Evolutionary conservation across 495 filamentous ascomycete genomes (phyloP).

Genomic region (Penicillium pulvis): DNA sequence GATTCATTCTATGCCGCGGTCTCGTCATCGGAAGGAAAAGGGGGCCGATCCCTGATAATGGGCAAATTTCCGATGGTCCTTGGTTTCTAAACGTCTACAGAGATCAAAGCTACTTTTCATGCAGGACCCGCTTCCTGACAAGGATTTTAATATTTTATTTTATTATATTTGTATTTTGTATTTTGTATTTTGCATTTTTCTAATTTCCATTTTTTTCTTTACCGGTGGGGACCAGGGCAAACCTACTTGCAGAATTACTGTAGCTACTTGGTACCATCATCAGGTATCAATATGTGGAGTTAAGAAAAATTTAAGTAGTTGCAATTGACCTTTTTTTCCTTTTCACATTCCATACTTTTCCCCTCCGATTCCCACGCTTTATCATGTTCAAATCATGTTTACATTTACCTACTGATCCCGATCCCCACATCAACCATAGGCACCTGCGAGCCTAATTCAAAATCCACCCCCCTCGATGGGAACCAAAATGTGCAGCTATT

Average conservation of each 20-base stretch:
- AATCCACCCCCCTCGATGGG: background rate
- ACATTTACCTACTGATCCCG: background rate
- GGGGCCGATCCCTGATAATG: constrained; percentile 21
- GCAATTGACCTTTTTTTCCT: constrained; percentile 10
- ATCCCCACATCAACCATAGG: background rate
- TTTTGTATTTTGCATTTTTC: constrained; percentile 4
- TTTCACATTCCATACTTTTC: constrained; percentile 9
- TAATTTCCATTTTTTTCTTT: background rate
- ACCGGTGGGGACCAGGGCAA: background rate
- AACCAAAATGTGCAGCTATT: constrained; percentile 72
- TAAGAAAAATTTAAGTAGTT: constrained; percentile 14
- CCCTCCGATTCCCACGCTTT: background rate
- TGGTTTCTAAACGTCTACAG: constrained; percentile 21
- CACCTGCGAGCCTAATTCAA: background rate
- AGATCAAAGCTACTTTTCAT: constrained; percentile 23
- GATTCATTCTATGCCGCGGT: constrained; percentile 27
- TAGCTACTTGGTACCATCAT: constrained; percentile 25
- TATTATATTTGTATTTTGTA: background rate
- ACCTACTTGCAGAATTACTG: constrained; percentile 20
- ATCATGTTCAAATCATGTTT: background rate
- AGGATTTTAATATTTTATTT: constrained; percentile 10
- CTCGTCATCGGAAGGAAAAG: constrained; percentile 6
- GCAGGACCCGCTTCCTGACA: constrained; percentile 32
- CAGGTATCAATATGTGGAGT: constrained; percentile 22
- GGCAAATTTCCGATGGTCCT: constrained; percentile 21